Percentiles rank a stretch among this genome's conserved stretches.
Evolutionary conservation across 2,329 filamentous ascomycete genomes (phyloP).

Genomic region (Aureobasidium zeae): DNA sequence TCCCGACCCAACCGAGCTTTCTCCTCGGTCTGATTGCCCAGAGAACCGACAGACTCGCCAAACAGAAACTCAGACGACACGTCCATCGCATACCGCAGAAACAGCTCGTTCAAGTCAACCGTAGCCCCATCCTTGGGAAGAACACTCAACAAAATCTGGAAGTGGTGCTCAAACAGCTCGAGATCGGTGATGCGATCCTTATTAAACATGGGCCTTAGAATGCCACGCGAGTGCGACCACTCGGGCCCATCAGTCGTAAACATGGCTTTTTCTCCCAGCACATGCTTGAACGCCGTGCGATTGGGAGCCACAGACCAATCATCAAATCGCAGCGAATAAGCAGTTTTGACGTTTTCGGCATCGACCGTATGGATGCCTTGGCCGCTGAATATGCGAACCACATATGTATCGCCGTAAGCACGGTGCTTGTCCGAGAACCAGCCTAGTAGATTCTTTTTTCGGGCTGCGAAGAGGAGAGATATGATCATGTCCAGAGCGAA

Average conservation of each 20-base stretch:
- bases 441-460: constrained; percentile 7
- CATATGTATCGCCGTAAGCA: constrained; percentile 31
- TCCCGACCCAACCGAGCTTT: constrained; percentile 16
- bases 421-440: constrained; percentile 7
- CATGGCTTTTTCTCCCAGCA: constrained; percentile 34
- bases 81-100: constrained; percentile 56
- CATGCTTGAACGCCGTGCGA: constrained; percentile 27
- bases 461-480: constrained; percentile 5
- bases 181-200: constrained; percentile 45
- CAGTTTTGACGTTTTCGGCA: constrained; percentile 40
- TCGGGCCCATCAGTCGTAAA: constrained; percentile 39
- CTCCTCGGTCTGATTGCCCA: constrained; percentile 17
- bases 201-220: constrained; percentile 47
- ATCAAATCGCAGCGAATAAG: constrained; percentile 38
- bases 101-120: constrained; percentile 52
- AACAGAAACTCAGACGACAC: constrained; percentile 58
- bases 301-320: constrained; percentile 36
- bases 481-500: constrained; percentile 11
- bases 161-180: constrained; percentile 51
- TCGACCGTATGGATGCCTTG: constrained; percentile 35
- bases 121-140: constrained; percentile 47
- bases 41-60: constrained; percentile 35
- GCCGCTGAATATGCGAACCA: constrained; percentile 26
- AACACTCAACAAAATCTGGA: constrained; percentile 48
- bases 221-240: constrained; percentile 32